Percentiles rank a stretch among this genome's conserved stretches.
Evolutionary conservation across 768 basidiomycete species (phyloP).

Genomic region (Auricularia auricula-judae): DNA sequence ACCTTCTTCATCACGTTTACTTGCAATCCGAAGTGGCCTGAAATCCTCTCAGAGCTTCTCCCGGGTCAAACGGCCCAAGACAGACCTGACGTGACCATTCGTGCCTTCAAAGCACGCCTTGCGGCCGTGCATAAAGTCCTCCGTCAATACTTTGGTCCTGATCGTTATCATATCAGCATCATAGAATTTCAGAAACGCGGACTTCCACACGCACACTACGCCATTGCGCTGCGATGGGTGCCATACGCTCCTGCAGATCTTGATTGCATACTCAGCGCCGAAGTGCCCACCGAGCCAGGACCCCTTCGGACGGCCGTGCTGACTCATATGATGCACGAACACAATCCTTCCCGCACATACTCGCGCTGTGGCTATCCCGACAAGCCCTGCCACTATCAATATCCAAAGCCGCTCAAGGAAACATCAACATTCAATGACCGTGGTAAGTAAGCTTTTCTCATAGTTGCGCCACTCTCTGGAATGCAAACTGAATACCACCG

Average conservation of each 20-base stretch:
- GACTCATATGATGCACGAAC: neutral
- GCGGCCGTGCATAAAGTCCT: neutral
- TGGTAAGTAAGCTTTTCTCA: too few species aligned
- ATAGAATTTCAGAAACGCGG: constrained; percentile 12
- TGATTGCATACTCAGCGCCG: neutral
- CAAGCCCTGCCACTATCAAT: too few species aligned
- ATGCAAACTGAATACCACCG: too few species aligned
- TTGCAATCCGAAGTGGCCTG: constrained; percentile 10
- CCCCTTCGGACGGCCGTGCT: neutral
- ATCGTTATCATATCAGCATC: constrained; percentile 3
- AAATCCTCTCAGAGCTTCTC: constrained; percentile 1
- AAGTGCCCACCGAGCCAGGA: neutral
- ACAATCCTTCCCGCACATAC: neutral
- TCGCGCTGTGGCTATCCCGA: neutral
- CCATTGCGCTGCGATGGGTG: neutral
- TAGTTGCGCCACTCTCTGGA: too few species aligned
- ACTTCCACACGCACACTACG: constrained; percentile 10
- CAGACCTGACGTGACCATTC: neutral
- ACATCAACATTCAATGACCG: too few species aligned
- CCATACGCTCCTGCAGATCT: neutral
- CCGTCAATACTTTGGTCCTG: neutral
- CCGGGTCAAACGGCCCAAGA: constrained; percentile 8
- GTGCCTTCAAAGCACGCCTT: neutral
- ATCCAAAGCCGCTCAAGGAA: too few species aligned
- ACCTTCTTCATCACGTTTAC: constrained; percentile 9